A percentile compares a stretch with the other conserved stretches of the same genome.
Evolutionary conservation across 2,329 filamentous ascomycete genomes (phyloP).

Genomic region (Rasamsonia emersonii): DNA sequence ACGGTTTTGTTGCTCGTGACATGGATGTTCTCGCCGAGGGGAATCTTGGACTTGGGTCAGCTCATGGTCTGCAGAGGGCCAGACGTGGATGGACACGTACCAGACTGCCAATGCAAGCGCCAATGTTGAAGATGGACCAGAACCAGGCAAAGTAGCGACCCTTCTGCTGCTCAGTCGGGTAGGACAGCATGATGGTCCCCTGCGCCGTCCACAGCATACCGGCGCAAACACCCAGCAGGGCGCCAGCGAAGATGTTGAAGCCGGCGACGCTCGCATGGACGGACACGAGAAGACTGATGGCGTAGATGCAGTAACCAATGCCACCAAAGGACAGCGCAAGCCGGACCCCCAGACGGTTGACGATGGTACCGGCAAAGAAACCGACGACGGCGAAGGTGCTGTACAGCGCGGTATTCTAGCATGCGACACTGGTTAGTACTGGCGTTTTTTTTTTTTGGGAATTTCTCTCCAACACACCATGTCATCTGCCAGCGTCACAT

Average conservation of each 20-base stretch:
- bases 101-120: conserved; percentile 67
- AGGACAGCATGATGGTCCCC: conserved; percentile 53
- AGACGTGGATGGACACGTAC: too few relatives aligned
- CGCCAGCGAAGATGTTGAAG: conserved; percentile 32
- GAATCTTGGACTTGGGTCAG: too few relatives aligned
- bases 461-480: conserved; percentile 21
- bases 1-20: conserved; percentile 4
- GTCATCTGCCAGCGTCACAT: conserved; percentile 45
- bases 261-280: conserved; percentile 30
- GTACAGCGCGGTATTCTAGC: conserved; percentile 51
- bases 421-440: neutral
- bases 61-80: too few relatives aligned
- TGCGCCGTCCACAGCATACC: conserved; percentile 33
- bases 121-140: conserved; percentile 84
- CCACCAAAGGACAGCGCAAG: conserved; percentile 22
- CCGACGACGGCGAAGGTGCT: conserved; percentile 54
- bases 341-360: conserved; percentile 23
- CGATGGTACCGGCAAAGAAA: conserved; percentile 43
- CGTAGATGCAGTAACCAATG: conserved; percentile 27
- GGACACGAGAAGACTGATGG: conserved; percentile 31
- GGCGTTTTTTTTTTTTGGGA: neutral
- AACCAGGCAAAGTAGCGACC: conserved; percentile 77
- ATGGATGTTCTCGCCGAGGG: conserved; percentile 12
- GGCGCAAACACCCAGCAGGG: conserved; percentile 32
- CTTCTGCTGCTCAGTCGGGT: conserved; percentile 66